Evolutionary conservation across 768 basidiomycete genomes (phyloP).

Genomic region (Collybia nuda): DNA sequence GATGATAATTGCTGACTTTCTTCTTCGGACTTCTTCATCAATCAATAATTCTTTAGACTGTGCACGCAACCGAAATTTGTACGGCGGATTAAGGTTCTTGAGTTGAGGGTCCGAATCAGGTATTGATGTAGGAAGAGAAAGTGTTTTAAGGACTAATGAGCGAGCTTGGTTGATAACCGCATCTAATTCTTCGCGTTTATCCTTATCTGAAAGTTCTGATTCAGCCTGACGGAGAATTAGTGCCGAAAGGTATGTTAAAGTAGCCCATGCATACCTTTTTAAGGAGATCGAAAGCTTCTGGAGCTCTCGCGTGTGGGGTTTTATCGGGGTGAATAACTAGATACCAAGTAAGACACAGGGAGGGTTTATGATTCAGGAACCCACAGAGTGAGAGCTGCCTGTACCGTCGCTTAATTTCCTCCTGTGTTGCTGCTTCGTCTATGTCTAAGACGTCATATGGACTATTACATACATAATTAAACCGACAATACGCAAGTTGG

Average conservation of each 20-base stretch:
- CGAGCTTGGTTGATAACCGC: conserved; percentile 79
- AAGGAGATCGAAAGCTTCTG: conserved; percentile 90
- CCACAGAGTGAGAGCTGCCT: conserved; percentile 82
- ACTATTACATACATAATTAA: conserved; percentile 36
- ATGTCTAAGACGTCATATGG: conserved; percentile 95
- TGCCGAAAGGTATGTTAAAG: background rate
- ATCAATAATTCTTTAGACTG: conserved; percentile 85
- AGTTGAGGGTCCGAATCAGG: conserved; percentile 60
- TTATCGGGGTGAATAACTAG: conserved; percentile 99
- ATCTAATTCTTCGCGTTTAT: conserved; percentile 80
- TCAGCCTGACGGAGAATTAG: conserved; percentile 58
- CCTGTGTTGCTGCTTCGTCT: conserved; percentile 62
- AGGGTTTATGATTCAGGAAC: conserved; percentile 22
- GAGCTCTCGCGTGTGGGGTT: conserved; percentile 81
- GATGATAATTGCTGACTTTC: conserved; percentile 57
- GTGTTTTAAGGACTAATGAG: conserved; percentile 57
- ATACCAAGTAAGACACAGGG: conserved; percentile 6
- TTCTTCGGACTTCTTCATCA: conserved; percentile 82
- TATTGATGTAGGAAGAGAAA: conserved; percentile 60
- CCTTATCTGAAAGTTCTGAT: conserved; percentile 75
- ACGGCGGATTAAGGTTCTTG: conserved; percentile 57
- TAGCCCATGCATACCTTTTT: conserved; percentile 67
- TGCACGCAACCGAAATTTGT: conserved; percentile 62
- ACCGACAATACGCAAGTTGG: conserved; percentile 3
- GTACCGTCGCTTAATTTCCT: conserved; percentile 90